Evolutionary conservation across 2,329 filamentous ascomycete species (phyloP), one percentile per base, ranked within the genome.

Genomic region (Colletotrichum truncatum): DNA sequence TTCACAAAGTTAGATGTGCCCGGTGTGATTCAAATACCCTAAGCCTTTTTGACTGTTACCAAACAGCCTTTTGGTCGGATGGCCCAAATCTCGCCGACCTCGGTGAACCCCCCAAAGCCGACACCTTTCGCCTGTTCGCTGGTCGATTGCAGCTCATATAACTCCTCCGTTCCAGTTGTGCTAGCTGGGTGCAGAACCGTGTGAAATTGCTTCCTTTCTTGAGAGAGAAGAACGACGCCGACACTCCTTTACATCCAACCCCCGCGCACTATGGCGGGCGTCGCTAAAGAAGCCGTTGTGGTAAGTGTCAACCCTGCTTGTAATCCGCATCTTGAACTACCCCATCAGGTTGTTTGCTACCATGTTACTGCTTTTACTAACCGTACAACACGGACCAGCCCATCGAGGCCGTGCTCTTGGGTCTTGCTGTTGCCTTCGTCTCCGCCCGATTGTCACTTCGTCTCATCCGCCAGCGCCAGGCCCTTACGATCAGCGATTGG

Each of bases 401-500:
- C 26, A 71, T 75, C 43, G 73, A 75, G 68, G 70, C 70, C 59
- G 57, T 68, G 23, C 70, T 75, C 16, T 56, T 75, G 6, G 52
- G 45, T 4, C 23, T 74, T 21, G 68, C 73, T 34, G 39, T 70
- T 3, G 9, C 70, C 7, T 61, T 75, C 41, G 67, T 73, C 0
- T 18, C 66, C 25, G 69, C 68, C 2, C 73, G 73, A 9, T 12
- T 75, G 14, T 39, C 59, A 6, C 68, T 75, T 32, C 73, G 73
- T 21, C 68, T 72, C 3, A 62, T 71, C 2, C 69, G 62, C 16
- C 73, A 75, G 58, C 67, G 55, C 1, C 66, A 68, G 32, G 46
- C 53, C 11, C 73, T 75, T n/a, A 75, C 73, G 1, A n/a, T 70
- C 7, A 73, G 73, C 41, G 73, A 75, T 18, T 75, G 73, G 72